A percentile compares a stretch with the other conserved stretches of the same genome.
These are phyloP conservation scores for Metschnikowia arizonensis DNA, from an alignment of 805 yeast species.

Conservation along the genomic window DNA sequence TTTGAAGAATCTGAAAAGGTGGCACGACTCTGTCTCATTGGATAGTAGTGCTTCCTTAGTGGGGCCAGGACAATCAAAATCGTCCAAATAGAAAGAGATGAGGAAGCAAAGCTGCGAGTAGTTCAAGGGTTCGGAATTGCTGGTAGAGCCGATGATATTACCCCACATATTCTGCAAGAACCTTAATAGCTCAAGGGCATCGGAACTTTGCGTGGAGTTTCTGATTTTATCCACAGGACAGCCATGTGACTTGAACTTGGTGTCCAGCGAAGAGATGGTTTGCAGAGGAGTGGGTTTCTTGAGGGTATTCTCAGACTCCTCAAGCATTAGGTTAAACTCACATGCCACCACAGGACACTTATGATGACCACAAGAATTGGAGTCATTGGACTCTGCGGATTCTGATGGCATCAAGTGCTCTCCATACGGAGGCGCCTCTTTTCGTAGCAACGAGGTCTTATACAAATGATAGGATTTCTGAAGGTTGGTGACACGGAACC, in stretches of 20 bases:
- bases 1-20: conserved; percentile 24
- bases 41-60: conserved; percentile 1
- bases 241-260: not conserved
- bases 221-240: not conserved
- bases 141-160: conserved; percentile 16
- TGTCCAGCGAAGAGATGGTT: not conserved
- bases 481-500: conserved; percentile 39
- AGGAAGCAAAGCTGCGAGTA: conserved; percentile 26
- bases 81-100: conserved; percentile 28
- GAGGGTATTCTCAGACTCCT: conserved; percentile 16
- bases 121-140: conserved; percentile 21
- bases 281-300: not conserved
- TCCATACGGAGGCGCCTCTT: not conserved
- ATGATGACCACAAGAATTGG: conserved; percentile 13
- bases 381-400: conserved; percentile 12
- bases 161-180: conserved; percentile 29
- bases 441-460: conserved; percentile 24
- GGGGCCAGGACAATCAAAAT: conserved; percentile 5
- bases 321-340: conserved; percentile 35
- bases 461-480: conserved; percentile 39
- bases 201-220: conserved; percentile 7
- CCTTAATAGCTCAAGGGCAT: conserved; percentile 16
- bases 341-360: conserved; percentile 41
- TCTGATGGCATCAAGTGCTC: not conserved
- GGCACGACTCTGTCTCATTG: conserved; percentile 21